These are phyloP conservation scores for Colletotrichum noveboracense DNA, from an alignment of 2,329 filamentous ascomycete genomes.

Conservation along the genomic window DNA sequence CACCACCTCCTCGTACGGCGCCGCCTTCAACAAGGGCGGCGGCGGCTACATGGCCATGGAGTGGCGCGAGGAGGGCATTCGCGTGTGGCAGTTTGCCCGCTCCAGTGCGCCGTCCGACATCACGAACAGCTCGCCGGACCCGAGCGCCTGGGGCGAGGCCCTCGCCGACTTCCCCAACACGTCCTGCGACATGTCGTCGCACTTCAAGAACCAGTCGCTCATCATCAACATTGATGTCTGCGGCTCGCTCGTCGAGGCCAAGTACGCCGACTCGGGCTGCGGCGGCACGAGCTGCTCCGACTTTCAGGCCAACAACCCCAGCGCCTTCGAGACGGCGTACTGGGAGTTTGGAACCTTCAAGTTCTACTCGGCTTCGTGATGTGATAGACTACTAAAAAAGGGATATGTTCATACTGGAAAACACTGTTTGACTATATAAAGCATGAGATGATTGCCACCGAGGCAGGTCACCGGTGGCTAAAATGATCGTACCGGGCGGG, in stretches of 20 bases:
- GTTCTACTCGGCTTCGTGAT: conserved; percentile 50
- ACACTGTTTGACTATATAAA: neutral
- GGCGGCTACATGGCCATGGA: conserved; percentile 68
- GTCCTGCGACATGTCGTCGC: conserved; percentile 60
- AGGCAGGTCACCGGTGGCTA: conserved; percentile 3
- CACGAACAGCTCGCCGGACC: conserved; percentile 56
- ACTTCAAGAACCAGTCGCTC: conserved; percentile 71
- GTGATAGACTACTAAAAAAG: neutral
- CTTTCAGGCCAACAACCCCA: conserved; percentile 62
- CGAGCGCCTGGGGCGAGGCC: conserved; percentile 65
- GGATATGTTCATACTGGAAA: neutral
- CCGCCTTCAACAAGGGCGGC: conserved; percentile 54
- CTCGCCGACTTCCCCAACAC: conserved; percentile 70
- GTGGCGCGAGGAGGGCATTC: conserved; percentile 64
- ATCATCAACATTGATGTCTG: conserved; percentile 71
- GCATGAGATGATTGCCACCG: neutral
- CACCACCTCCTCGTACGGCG: conserved; percentile 50
- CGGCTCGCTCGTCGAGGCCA: conserved; percentile 56
- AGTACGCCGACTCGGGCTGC: conserved; percentile 52
- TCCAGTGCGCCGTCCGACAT: conserved; percentile 57
- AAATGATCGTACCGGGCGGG: neutral
- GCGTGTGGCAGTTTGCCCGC: conserved; percentile 65
- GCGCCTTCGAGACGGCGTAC: conserved; percentile 62
- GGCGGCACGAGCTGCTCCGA: conserved; percentile 55
- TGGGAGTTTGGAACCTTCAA: conserved; percentile 70